Evolutionary conservation across 108 stramenopile genomes (phyloP).

Genomic region (Skeletonema potamos): DNA sequence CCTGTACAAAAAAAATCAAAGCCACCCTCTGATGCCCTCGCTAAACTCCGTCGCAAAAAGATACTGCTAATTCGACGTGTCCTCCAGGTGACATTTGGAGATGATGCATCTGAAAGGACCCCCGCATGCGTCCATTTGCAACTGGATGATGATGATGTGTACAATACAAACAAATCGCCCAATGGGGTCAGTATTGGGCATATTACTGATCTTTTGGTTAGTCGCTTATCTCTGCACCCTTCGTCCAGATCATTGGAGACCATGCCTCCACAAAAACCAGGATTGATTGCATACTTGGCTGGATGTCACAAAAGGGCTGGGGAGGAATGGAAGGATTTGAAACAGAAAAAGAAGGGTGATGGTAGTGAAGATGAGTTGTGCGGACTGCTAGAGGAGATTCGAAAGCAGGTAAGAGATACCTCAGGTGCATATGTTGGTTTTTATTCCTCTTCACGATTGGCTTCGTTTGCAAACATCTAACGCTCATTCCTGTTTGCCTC

Average conservation of each 20-base stretch:
- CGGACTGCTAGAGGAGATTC: slow-evolving; percentile 67
- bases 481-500: not conserved
- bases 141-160: slow-evolving; percentile 29
- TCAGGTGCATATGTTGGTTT: not conserved
- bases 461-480: not conserved
- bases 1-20: slow-evolving; percentile 43
- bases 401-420: slow-evolving; percentile 30
- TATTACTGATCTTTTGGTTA: slow-evolving; percentile 75
- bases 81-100: slow-evolving; percentile 39
- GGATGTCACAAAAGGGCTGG: slow-evolving; percentile 58
- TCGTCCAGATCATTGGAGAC: not conserved
- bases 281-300: slow-evolving; percentile 60
- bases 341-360: slow-evolving; percentile 11
- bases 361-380: slow-evolving; percentile 44
- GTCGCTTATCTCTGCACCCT: slow-evolving; percentile 49
- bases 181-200: slow-evolving; percentile 9
- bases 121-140: slow-evolving; percentile 33
- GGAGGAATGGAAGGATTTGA: slow-evolving; percentile 63
- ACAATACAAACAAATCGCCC: slow-evolving; percentile 35
- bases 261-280: slow-evolving; percentile 26
- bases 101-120: not conserved
- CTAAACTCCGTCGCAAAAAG: slow-evolving; percentile 66
- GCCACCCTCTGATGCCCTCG: slow-evolving; percentile 43
- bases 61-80: slow-evolving; percentile 62
- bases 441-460: not conserved